Evolutionary conservation across 2,329 filamentous ascomycete genomes (phyloP).

Genomic region (Fusarium sp.): DNA sequence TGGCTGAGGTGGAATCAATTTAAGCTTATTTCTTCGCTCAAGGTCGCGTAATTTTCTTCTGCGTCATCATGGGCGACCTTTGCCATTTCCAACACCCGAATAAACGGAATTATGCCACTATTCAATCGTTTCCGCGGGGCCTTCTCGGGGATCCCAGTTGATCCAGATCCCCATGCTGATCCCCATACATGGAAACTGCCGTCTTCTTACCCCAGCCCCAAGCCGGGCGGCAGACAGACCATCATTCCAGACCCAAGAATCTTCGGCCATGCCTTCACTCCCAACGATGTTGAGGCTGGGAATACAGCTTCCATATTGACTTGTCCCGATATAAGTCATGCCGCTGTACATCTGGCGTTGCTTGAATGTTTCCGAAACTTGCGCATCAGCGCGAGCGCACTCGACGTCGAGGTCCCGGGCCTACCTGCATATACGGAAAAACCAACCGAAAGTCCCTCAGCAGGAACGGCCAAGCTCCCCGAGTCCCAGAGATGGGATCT

Average conservation of each 20-base stretch:
- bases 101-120: slow-evolving; percentile 5
- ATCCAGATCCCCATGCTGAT: slow-evolving; percentile 26
- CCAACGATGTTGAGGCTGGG: neutral
- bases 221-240: slow-evolving; percentile 21
- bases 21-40: too few relatives aligned
- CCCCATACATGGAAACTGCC: slow-evolving; percentile 34
- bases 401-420: slow-evolving; percentile 8
- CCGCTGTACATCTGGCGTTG: slow-evolving; percentile 31
- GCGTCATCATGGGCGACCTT: too few relatives aligned
- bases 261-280: slow-evolving; percentile 23
- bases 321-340: slow-evolving; percentile 31
- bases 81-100: too few relatives aligned
- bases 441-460: accelerated
- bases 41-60: too few relatives aligned
- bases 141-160: slow-evolving; percentile 14
- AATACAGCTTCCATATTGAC: slow-evolving; percentile 11
- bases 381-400: slow-evolving; percentile 16
- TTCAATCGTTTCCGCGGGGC: slow-evolving; percentile 21
- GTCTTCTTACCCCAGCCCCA: slow-evolving; percentile 16
- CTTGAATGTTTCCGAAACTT: slow-evolving; percentile 33
- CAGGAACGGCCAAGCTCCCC: neutral
- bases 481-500: slow-evolving; percentile 36
- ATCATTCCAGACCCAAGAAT: slow-evolving; percentile 21
- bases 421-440: slow-evolving; percentile 26
- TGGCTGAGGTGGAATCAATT: too few relatives aligned